phyloP scores from a whole-genome alignment of 352 stramenopile genomes.

The Elongisporangium senticosum region DNA sequence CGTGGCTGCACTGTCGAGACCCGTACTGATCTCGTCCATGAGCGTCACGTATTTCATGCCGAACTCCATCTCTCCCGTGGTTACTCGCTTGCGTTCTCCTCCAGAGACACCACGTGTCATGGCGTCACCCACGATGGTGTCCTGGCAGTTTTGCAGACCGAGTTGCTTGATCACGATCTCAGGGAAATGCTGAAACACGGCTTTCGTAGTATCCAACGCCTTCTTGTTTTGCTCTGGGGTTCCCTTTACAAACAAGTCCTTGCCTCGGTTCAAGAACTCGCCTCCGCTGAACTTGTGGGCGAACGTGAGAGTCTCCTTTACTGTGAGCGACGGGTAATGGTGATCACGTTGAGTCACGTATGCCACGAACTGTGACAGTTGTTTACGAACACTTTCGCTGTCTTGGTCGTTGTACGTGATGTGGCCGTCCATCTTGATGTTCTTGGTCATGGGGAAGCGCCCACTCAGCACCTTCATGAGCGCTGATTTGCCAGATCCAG shows the following conservation, averaged over 20 bases:
- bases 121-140: conserved; percentile 48
- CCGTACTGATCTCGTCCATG: conserved; percentile 90
- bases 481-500: conserved; percentile 28
- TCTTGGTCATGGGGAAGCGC: conserved; percentile 26
- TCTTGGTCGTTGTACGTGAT: conserved; percentile 28
- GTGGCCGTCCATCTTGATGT: conserved; percentile 29
- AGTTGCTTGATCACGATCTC: conserved; percentile 30
- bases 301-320: conserved; percentile 45
- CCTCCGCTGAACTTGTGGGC: conserved; percentile 65
- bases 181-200: conserved; percentile 11
- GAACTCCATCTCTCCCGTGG: conserved; percentile 78
- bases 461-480: conserved; percentile 40
- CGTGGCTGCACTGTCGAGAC: conserved; percentile 86
- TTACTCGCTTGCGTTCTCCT: conserved; percentile 64
- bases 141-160: conserved; percentile 29
- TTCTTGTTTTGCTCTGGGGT: conserved; percentile 24
- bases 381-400: background rate
- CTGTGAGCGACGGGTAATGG: conserved; percentile 50
- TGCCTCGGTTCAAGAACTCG: conserved; percentile 20
- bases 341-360: conserved; percentile 46
- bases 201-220: conserved; percentile 3
- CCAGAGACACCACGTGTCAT: conserved; percentile 56
- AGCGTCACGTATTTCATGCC: conserved; percentile 62
- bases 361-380: conserved; percentile 32
- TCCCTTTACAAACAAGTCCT: conserved; percentile 24